phyloP scores from a whole-genome alignment of 257 asterid genomes.

The Solanum chilense region DNA sequence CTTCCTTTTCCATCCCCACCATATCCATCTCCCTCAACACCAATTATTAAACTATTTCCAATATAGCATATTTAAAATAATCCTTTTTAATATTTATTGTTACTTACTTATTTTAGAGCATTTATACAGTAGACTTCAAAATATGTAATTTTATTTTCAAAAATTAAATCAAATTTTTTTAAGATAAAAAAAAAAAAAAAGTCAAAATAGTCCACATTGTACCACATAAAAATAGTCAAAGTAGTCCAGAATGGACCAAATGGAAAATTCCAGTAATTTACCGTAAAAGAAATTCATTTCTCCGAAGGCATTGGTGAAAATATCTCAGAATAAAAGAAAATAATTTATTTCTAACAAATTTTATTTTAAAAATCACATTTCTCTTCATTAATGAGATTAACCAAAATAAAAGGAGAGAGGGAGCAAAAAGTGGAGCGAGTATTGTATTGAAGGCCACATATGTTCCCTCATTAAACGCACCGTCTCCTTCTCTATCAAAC shows the following conservation, averaged over 20 bases:
- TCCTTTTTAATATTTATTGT: neutral
- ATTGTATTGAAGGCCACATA: slow-evolving; percentile 31
- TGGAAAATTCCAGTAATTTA: neutral
- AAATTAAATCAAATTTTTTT: neutral
- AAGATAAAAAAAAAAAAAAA: no score
- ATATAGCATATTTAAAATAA: neutral
- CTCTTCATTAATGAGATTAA: no score
- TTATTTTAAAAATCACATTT: no score
- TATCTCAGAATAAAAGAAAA: neutral
- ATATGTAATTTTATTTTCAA: neutral
- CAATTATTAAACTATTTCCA: neutral
- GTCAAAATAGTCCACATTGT: neutral
- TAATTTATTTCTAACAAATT: no score
- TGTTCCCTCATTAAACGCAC: neutral
- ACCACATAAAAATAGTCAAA: neutral
- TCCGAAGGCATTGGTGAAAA: neutral
- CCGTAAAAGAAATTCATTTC: neutral
- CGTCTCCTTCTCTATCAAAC: neutral
- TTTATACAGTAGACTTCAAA: no score
- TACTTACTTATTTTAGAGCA: neutral
- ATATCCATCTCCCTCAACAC: neutral
- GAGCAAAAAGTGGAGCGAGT: slow-evolving; percentile 34
- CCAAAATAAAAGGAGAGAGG: neutral
- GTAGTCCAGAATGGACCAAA: neutral
- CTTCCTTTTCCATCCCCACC: neutral